Conservation (phyloP, 441 rosid genomes). For the Gossypium davidsonii region DNA sequence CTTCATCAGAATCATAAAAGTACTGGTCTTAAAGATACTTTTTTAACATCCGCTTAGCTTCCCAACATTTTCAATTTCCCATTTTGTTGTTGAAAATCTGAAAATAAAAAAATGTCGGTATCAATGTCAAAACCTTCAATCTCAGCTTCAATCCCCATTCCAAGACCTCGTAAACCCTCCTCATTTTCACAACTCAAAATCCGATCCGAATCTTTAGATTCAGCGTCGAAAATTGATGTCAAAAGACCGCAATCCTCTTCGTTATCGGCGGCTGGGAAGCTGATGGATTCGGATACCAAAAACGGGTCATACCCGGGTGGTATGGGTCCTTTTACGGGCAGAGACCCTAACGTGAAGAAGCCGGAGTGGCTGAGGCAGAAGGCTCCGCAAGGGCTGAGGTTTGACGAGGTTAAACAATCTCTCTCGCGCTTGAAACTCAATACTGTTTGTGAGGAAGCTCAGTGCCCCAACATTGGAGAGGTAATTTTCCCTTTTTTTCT, state of each 20-base stretch:
- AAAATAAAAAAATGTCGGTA: constrained; percentile 33
- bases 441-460: constrained; percentile 95
- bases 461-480: constrained; percentile 96
- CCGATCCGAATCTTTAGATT: constrained; percentile 41
- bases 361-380: constrained; percentile 85
- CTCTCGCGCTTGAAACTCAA: constrained; percentile 71
- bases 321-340: constrained; percentile 63
- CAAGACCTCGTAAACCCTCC: constrained; percentile 16
- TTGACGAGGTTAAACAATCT: constrained; percentile 65
- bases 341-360: constrained; percentile 77
- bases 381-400: constrained; percentile 85
- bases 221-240: neutral
- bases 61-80: neutral
- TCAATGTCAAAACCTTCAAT: constrained; percentile 42
- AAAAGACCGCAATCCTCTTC: constrained; percentile 12
- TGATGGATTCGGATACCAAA: constrained; percentile 26
- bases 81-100: neutral
- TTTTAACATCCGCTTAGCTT: neutral
- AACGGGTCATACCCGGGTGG: constrained; percentile 47
- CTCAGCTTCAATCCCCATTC: constrained; percentile 34
- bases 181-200: constrained; percentile 18
- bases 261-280: constrained; percentile 14
- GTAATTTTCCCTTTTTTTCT: constrained; percentile 17
- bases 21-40: too few species aligned
- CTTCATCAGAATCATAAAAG: too few species aligned